A percentile compares a stretch with the other conserved stretches of the same genome.
phyloP scores from a whole-genome alignment of 768 basidiomycete species.

The Pisolithus tinctorius region DNA sequence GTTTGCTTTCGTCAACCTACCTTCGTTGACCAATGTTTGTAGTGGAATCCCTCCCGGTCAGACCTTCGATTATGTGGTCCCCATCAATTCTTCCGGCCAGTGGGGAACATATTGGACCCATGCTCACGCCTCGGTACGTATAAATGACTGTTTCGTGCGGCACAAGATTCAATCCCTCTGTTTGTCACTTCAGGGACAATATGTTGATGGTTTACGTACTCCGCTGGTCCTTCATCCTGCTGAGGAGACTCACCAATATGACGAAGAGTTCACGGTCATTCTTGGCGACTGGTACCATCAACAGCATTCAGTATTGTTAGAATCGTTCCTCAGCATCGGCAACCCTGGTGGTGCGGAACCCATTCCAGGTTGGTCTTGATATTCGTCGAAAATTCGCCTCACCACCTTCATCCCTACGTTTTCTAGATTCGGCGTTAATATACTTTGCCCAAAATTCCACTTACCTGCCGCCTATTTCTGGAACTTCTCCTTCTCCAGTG shows the following conservation, averaged over 20 bases:
- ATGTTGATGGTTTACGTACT: constrained; percentile 88
- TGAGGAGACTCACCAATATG: constrained; percentile 65
- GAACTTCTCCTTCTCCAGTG: constrained; percentile 38
- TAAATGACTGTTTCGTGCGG: not conserved
- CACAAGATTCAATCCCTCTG: not conserved
- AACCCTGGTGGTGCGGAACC: constrained; percentile 88
- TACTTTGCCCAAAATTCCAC: constrained; percentile 74
- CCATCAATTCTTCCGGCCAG: constrained; percentile 60
- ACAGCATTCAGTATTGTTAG: constrained; percentile 54
- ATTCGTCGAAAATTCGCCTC: not conserved
- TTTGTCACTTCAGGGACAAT: constrained; percentile 56
- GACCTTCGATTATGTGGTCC: constrained; percentile 69
- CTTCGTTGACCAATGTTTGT: not conserved
- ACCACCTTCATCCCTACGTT: not conserved
- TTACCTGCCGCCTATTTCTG: constrained; percentile 59
- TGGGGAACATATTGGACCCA: constrained; percentile 83
- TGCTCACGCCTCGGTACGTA: constrained; percentile 44
- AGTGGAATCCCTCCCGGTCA: constrained; percentile 76
- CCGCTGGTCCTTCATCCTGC: constrained; percentile 73
- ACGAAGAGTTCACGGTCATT: constrained; percentile 84
- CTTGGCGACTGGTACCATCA: constrained; percentile 92
- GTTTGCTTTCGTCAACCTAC: not conserved
- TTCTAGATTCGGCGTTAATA: constrained; percentile 68
- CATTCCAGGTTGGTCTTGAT: constrained; percentile 54
- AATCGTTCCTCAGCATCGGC: constrained; percentile 59